A percentile compares a stretch with the other conserved stretches of the same genome.
These are phyloP conservation scores for Hypoxylon sp. DNA, from an alignment of 2,329 filamentous ascomycete species.

Conservation along the genomic window DNA sequence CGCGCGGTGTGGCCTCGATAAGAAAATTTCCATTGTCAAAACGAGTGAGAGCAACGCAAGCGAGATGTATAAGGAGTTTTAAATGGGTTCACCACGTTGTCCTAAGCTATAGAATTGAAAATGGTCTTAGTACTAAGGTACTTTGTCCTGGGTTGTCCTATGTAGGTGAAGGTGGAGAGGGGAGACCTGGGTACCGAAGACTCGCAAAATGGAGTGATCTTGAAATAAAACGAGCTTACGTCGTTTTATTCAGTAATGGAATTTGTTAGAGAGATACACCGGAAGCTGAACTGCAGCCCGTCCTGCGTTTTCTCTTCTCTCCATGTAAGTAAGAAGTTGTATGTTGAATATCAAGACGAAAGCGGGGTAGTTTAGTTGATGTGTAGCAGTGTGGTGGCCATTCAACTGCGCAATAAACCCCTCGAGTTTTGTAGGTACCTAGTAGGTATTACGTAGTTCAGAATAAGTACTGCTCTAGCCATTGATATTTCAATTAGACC, in stretches of 20 bases:
- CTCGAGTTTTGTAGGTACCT: neutral
- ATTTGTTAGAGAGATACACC: conserved; percentile 1
- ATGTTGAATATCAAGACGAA: conserved; percentile 11
- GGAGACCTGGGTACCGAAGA: neutral
- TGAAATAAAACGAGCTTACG: neutral
- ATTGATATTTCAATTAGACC: conserved; percentile 1
- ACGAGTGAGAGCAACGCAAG: neutral
- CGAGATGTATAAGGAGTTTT: conserved; percentile 9
- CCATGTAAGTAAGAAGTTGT: conserved; percentile 4
- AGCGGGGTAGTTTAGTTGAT: conserved; percentile 22
- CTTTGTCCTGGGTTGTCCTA: conserved; percentile 20
- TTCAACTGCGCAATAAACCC: conserved; percentile 1
- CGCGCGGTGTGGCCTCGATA: conserved; percentile 1
- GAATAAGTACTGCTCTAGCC: conserved; percentile 7
- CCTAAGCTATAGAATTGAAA: conserved; percentile 19
- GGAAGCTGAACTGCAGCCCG: conserved; percentile 1
- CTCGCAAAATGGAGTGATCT: neutral
- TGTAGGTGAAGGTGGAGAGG: conserved; percentile 1
- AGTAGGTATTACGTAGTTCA: conserved; percentile 11
- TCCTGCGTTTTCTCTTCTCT: conserved; percentile 10
- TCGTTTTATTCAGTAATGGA: conserved; percentile 14
- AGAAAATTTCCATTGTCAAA: conserved; percentile 31
- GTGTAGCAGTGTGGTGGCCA: neutral
- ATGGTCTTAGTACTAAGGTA: conserved; percentile 14
- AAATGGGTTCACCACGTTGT: conserved; percentile 22